A percentile compares a stretch with the other conserved stretches of the same genome.
phyloP scores from a whole-genome alignment of 169 alveolate species.

The Cyclospora cayetanensis region DNA sequence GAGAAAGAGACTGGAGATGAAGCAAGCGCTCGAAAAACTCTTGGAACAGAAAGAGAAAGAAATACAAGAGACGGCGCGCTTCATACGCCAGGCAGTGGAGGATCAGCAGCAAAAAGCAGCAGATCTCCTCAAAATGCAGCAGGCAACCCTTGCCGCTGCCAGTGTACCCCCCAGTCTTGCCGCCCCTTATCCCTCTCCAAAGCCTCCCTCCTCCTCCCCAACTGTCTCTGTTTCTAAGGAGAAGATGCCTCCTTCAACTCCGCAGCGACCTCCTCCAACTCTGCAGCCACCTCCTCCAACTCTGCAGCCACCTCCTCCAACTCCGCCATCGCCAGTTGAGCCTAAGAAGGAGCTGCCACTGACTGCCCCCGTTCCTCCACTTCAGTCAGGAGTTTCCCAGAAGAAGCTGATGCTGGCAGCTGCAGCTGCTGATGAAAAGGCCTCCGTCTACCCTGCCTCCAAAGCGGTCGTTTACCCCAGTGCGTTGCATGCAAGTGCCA shows the following conservation, averaged over 20 bases:
- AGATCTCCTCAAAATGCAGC: not conserved
- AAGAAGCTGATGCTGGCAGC: not conserved
- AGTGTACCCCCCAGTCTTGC: not conserved
- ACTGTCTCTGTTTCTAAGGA: not conserved
- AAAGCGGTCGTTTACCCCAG: not conserved
- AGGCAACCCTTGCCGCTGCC: not conserved
- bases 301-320: not conserved
- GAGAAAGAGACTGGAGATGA: not conserved
- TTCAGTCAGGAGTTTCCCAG: not conserved
- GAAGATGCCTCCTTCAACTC: not conserved
- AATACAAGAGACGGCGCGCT: not conserved
- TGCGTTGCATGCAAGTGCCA: too few relatives aligned
- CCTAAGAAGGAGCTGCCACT: not conserved
- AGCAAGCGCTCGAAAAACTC: not conserved
- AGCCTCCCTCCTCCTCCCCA: not conserved
- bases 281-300: not conserved
- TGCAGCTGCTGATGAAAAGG: not conserved
- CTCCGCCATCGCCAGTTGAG: not conserved
- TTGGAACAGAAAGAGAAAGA: not conserved
- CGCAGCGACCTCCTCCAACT: not conserved
- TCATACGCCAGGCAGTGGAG: not conserved
- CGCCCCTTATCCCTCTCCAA: not conserved
- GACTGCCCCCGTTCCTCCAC: not conserved
- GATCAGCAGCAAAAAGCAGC: constrained; percentile 6
- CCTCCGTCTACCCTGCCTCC: not conserved